phyloP scores from a whole-genome alignment of 2,329 filamentous ascomycete genomes.

The Iodosphaeria phyllophila region DNA sequence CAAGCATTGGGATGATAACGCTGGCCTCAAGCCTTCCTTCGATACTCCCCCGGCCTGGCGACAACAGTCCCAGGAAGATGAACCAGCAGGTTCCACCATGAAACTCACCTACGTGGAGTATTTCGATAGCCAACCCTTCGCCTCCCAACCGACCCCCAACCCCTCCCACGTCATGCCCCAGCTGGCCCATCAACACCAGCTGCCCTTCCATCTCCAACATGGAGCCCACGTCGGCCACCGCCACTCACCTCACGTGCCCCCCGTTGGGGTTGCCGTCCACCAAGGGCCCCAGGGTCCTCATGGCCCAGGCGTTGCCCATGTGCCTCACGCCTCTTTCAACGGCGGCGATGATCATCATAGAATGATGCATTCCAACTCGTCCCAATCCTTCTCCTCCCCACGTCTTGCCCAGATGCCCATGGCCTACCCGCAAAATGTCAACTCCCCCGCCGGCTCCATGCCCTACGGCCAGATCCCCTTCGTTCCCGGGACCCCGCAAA shows the following conservation, averaged over 20 bases:
- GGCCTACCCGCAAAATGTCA: constrained; percentile 49
- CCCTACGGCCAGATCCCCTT: constrained; percentile 54
- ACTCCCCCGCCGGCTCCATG: constrained; percentile 49
- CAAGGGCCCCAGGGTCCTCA: constrained; percentile 62
- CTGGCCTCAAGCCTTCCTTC: constrained; percentile 68
- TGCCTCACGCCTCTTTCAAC: constrained; percentile 45
- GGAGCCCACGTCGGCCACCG: constrained; percentile 48
- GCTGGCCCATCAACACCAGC: constrained; percentile 64
- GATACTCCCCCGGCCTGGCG: constrained; percentile 78
- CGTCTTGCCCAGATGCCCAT: constrained; percentile 53
- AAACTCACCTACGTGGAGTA: constrained; percentile 54
- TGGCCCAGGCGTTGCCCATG: no score
- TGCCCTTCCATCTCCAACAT: constrained; percentile 69
- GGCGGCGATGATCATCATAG: constrained; percentile 68
- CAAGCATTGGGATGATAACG: constrained; percentile 54
- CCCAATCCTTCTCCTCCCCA: constrained; percentile 73
- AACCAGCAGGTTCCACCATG: constrained; percentile 48
- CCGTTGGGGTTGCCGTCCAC: no score
- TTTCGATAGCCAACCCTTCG: constrained; percentile 50
- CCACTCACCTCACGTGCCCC: constrained; percentile 56
- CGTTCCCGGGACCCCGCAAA: constrained; percentile 52
- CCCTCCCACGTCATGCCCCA: constrained; percentile 51
- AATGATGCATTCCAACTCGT: constrained; percentile 74
- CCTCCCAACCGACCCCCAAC: constrained; percentile 48
- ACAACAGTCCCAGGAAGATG: constrained; percentile 47